These are phyloP conservation scores for Penicillium coffeae DNA, from an alignment of 495 filamentous ascomycete species.

Conservation along the genomic window DNA sequence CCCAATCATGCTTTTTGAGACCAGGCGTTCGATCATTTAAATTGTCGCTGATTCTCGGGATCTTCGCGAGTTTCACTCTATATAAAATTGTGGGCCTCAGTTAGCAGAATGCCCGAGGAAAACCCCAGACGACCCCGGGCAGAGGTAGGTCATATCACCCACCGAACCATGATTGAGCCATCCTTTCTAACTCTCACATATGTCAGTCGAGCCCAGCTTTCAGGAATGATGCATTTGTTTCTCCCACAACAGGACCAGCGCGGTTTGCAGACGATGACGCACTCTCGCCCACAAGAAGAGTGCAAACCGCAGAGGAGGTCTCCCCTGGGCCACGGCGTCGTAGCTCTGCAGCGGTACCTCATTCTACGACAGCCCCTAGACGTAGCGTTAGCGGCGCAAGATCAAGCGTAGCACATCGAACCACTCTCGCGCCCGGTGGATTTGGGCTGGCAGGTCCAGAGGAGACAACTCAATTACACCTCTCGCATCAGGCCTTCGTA, in stretches of 20 bases:
- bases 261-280: constrained; percentile 3
- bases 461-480: constrained; percentile 30
- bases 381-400: constrained; percentile 15
- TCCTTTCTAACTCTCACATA: neutral
- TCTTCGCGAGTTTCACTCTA: constrained; percentile 1
- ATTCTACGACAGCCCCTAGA: no score
- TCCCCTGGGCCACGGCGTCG: constrained; percentile 12
- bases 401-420: constrained; percentile 27
- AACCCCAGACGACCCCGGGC: neutral
- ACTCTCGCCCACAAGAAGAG: constrained; percentile 15
- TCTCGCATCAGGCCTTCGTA: constrained; percentile 39
- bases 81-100: neutral
- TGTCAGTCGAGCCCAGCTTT: neutral
- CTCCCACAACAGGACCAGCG: constrained; percentile 8
- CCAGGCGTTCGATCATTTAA: no score
- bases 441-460: constrained; percentile 39
- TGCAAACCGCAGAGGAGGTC: constrained; percentile 3
- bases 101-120: neutral
- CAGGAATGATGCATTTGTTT: neutral
- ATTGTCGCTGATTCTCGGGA: no score
- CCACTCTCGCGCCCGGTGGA: constrained; percentile 31
- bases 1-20: no score
- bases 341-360: constrained; percentile 20
- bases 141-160: neutral
- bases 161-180: neutral